Conservation (phyloP, 257 asterid species). For the Fraxinus quadrangulata region DNA sequence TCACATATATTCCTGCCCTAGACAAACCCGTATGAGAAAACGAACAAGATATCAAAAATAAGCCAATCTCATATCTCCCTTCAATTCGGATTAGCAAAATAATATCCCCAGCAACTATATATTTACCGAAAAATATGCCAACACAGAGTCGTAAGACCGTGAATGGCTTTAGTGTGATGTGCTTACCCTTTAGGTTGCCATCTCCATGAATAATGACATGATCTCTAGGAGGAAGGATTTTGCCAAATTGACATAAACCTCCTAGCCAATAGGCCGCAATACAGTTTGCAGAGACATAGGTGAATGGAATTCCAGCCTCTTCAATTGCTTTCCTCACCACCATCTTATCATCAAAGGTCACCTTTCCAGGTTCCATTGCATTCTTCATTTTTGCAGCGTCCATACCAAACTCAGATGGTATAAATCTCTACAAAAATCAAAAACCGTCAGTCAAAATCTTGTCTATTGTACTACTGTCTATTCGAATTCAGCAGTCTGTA, state of each 20-base stretch:
- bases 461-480: neutral
- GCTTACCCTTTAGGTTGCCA: neutral
- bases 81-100: no score
- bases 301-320: constrained; percentile 1
- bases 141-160: no score
- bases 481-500: neutral
- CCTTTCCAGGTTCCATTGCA: constrained; percentile 39
- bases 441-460: neutral
- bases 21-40: neutral
- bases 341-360: constrained; percentile 16
- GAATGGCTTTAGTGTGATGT: no score
- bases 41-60: no score
- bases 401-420: constrained; percentile 42
- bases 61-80: no score
- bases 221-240: neutral
- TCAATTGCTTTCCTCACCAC: constrained; percentile 6
- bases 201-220: neutral
- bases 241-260: neutral
- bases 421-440: constrained; percentile 27
- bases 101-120: no score
- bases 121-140: no score
- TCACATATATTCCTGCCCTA: neutral
- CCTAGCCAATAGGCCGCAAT: neutral
- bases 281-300: neutral
- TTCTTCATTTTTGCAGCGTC: constrained; percentile 40